Percentiles rank a stretch among this genome's conserved stretches.
Evolutionary conservation across 1,284 basidiomycete species (phyloP).

Genomic region (Xanthoconium separans): DNA sequence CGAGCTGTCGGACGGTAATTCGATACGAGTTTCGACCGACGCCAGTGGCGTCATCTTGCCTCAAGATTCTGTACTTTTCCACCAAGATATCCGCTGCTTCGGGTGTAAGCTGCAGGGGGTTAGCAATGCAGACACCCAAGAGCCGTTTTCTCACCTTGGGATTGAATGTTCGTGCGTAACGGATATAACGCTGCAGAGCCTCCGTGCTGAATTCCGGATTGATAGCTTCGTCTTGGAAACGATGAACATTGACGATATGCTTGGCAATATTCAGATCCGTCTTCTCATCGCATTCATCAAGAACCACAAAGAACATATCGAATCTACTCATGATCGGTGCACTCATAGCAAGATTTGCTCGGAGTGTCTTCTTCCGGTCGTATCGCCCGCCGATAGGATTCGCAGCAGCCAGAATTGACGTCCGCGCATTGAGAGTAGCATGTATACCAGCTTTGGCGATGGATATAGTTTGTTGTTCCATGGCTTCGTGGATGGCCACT

Average conservation of each 20-base stretch:
- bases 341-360: constrained; percentile 98
- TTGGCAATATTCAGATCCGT: constrained; percentile 92
- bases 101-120: constrained; percentile 69
- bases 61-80: constrained; percentile 91
- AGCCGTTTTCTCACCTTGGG: constrained; percentile 66
- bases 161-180: constrained; percentile 95
- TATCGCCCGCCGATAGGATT: constrained; percentile 97
- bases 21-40: constrained; percentile 90
- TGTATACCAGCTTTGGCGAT: constrained; percentile 99
- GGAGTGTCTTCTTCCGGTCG: constrained; percentile 90
- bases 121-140: constrained; percentile 3
- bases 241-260: constrained; percentile 98
- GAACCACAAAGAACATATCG: constrained; percentile 97
- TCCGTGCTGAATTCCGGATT: constrained; percentile 97
- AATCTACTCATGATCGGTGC: constrained; percentile 99
- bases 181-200: constrained; percentile 93
- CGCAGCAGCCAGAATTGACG: constrained; percentile 96
- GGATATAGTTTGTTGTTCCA: constrained; percentile 99
- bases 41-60: constrained; percentile 91
- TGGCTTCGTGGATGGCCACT: constrained; percentile 99
- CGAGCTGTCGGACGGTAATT: constrained; percentile 94
- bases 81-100: constrained; percentile 93
- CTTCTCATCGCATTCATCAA: constrained; percentile 96
- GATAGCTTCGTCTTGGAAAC: constrained; percentile 93
- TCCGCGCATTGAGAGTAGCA: constrained; percentile 96